Base-by-base conservation (phyloP, 2,329 filamentous ascomycete genomes). In the Aspergillus flavus region DNA sequence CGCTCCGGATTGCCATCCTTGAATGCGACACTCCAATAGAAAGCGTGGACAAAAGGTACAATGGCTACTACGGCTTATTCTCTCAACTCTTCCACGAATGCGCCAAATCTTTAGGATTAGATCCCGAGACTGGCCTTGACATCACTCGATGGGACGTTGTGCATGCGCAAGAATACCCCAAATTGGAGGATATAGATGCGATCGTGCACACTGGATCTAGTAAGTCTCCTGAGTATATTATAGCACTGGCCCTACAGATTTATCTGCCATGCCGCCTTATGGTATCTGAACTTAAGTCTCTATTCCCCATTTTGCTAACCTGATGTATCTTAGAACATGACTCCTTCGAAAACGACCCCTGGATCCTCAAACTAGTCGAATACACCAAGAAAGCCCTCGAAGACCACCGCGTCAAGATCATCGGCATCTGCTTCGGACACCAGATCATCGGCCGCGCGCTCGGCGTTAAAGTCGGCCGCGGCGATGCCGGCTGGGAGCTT, bases 351-450 rank as follows among this genome's bases (percentile, higher is more conserved):
- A 81, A 89, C 69, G 83, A 87, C 57, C 85, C 89, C 0, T 96
- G 93, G 93, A 94, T 95, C 66, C 66, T 89, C 48, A 87, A 85
- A 59, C 84, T 96, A 1, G 89, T 93, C 21, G 87, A 88, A 1
- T 96, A 88, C 72, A 87, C 86, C 0, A 80, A 83, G 57, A 81
- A 84, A 67, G 82, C 91, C 3, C 82, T 92, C 39, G 81, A 82
- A 14, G 85, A 89, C 66, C 81, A 84, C 30, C 82, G 87, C 0
- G 86, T 95, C 9, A 85, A 87, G 41, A 78, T 94, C n/a, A 83
- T 96, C 19, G 93, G 92, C 12, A 85, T 95, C 19, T 96, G 93
- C 78, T 96, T 94, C 76, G 93, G 93, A 6, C 93, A 96, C 75
- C 92, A 96, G 80, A 93, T 96, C 71, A 80, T 95, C 50, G 92